These are phyloP conservation scores for Capsicum rhomboideum DNA, from an alignment of 257 asterid genomes.

Conservation along the genomic window DNA sequence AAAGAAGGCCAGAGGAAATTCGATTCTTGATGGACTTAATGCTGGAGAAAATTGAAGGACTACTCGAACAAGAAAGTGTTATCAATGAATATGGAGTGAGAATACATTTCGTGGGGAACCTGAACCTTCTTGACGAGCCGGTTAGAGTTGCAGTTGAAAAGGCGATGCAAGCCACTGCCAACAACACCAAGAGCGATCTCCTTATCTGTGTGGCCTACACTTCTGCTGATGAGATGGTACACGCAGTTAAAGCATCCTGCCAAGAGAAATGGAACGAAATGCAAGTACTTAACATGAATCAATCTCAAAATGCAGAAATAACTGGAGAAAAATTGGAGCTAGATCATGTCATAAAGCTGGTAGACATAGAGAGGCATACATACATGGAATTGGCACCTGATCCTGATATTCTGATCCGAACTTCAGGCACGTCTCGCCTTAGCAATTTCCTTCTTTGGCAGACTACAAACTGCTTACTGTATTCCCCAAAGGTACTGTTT, in stretches of 20 bases:
- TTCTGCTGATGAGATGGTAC: constrained; percentile 62
- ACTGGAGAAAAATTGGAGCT: background rate
- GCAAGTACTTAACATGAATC: constrained; percentile 5
- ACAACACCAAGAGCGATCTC: constrained; percentile 31
- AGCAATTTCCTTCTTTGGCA: constrained; percentile 79
- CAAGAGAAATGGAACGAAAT: constrained; percentile 18
- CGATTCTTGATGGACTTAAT: constrained; percentile 58
- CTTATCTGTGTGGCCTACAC: constrained; percentile 62
- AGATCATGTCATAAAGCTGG: constrained; percentile 17
- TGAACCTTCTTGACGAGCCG: constrained; percentile 39
- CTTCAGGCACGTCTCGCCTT: constrained; percentile 45
- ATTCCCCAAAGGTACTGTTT: constrained; percentile 57
- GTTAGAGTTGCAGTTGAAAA: constrained; percentile 53
- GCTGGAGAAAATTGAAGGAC: constrained; percentile 69
- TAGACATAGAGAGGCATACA: constrained; percentile 54
- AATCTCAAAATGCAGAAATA: constrained; percentile 3
- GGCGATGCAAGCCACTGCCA: constrained; percentile 56
- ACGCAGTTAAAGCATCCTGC: constrained; percentile 43
- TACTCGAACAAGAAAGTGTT: constrained; percentile 45
- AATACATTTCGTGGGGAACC: constrained; percentile 54
- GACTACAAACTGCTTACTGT: constrained; percentile 47
- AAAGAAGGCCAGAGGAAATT: constrained; percentile 55
- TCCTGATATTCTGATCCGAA: constrained; percentile 55
- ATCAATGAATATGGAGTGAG: constrained; percentile 54
- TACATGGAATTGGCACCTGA: constrained; percentile 67